Conservation (phyloP, 352 stramenopile species). For the Pythium phragmiticola region DNA sequence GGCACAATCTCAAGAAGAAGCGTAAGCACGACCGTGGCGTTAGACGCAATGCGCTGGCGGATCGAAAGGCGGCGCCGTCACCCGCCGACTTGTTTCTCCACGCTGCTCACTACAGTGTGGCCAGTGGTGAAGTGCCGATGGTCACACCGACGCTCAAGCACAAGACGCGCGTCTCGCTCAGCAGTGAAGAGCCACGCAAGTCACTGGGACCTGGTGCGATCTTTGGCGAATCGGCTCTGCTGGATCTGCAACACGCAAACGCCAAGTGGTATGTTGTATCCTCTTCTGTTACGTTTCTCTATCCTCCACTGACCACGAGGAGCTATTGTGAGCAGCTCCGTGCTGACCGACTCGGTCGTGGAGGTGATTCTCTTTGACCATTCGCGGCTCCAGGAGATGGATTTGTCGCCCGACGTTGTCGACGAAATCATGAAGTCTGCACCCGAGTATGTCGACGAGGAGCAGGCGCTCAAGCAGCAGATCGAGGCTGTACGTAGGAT, state of each 20-base stretch:
- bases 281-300: neutral
- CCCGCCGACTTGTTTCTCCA: conserved; percentile 22
- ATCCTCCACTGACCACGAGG: neutral
- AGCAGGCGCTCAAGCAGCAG: conserved; percentile 47
- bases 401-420: conserved; percentile 54
- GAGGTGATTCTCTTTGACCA: conserved; percentile 74
- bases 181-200: conserved; percentile 31
- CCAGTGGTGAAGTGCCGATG: neutral
- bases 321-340: conserved; percentile 25
- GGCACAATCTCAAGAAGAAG: conserved; percentile 33
- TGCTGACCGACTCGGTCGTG: conserved; percentile 67
- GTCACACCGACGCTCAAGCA: neutral
- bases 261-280: conserved; percentile 47
- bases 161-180: neutral
- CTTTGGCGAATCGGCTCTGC: conserved; percentile 62
- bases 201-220: conserved; percentile 51
- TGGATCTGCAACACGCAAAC: conserved; percentile 43
- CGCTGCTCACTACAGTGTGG: conserved; percentile 1
- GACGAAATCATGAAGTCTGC: conserved; percentile 48
- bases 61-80: conserved; percentile 7
- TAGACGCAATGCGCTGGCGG: conserved; percentile 46
- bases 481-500: conserved; percentile 30
- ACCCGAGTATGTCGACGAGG: conserved; percentile 60
- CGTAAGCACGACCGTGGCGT: conserved; percentile 41
- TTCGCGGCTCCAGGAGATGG: conserved; percentile 76